A percentile compares a stretch with the other conserved stretches of the same genome.
Conservation (phyloP, 2,329 filamentous ascomycete species). For the Cladosporium velox region DNA sequence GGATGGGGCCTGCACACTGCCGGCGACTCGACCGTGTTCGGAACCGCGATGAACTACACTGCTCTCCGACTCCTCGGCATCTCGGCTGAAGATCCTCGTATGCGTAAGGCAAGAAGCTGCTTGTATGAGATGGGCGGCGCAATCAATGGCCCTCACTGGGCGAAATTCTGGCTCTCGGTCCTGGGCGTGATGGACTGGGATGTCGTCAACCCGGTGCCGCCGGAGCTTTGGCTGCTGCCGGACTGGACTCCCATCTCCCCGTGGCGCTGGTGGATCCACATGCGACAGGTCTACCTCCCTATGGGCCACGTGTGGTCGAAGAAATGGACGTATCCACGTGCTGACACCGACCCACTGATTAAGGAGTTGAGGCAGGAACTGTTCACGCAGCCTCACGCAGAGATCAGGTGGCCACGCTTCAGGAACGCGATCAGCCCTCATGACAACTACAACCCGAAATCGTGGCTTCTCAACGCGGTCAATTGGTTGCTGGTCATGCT, state of each 20-base stretch:
- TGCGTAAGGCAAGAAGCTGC: slow-evolving; percentile 80
- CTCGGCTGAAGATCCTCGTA: slow-evolving; percentile 76
- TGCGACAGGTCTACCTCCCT: slow-evolving; percentile 90
- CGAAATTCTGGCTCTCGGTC: slow-evolving; percentile 91
- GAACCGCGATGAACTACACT: slow-evolving; percentile 85
- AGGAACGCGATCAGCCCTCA: slow-evolving; percentile 76
- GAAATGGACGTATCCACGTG: slow-evolving; percentile 71
- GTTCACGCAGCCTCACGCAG: slow-evolving; percentile 74
- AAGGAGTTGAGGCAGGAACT: slow-evolving; percentile 75
- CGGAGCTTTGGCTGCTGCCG: slow-evolving; percentile 74
- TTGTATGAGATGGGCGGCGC: slow-evolving; percentile 86
- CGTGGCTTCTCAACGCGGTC: slow-evolving; percentile 73
- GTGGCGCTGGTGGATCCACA: slow-evolving; percentile 70
- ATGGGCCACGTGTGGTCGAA: slow-evolving; percentile 91
- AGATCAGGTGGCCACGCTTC: slow-evolving; percentile 74
- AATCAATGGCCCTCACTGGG: slow-evolving; percentile 84
- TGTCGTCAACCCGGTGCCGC: slow-evolving; percentile 89
- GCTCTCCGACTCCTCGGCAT: slow-evolving; percentile 79
- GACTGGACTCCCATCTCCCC: slow-evolving; percentile 40
- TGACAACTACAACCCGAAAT: slow-evolving; percentile 94
- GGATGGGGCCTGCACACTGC: slow-evolving; percentile 98
- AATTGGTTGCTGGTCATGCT: slow-evolving; percentile 80
- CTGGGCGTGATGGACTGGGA: slow-evolving; percentile 86
- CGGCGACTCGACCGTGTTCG: slow-evolving; percentile 87
- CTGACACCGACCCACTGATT: slow-evolving; percentile 64